Base-by-base conservation (phyloP, 2,329 filamentous ascomycete species). In the Eurotiales sp. region DNA sequence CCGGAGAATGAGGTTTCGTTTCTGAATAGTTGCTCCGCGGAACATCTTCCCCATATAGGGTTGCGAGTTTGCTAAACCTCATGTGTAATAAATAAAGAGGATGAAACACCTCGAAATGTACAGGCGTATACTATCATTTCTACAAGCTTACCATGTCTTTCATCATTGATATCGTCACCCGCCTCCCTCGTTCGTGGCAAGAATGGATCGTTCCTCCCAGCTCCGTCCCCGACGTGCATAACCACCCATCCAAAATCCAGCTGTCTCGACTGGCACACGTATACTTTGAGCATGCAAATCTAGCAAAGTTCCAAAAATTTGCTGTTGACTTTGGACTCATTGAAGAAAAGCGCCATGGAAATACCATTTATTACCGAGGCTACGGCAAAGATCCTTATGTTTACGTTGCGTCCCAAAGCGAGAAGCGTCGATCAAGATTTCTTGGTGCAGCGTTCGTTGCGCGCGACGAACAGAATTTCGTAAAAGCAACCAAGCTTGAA, bases 351-450 rank as follows among this genome's bases (percentile, higher is more conserved):
- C 56, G 56, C 0, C 52, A 51, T 2, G 72, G 69, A 23, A 67
- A 75, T 41, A 73, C 68, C 51, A 77, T 79, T 27, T 86, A 80
- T 70, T 84, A 77, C 64, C 77, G 80, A 36, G 83, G 83, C 15
- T 85, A 84, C 59, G 81, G 83, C 12, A 68, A 67, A 6, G 81
- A 85, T 57, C 80, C 81, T 11, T 84, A 81, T 61, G 69, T 83
- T 2, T 73, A 84, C 40, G 82, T 79, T 56, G 75, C 80, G 77
- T 78, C 59, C 71, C 79, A 43, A 72, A 74, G 53, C 69, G 71
- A 45, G 73, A 77, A 1, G 60, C 66, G 44, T 65, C 73, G 61
- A 69, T 78, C 52, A 68, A 73, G 47, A 51, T 86, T 85, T 59
- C 73, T 77, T 5, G 83, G 83, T 2, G 74, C 76, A 0, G 79